These are phyloP conservation scores for Diaporthe caulivora DNA, from an alignment of 2,329 filamentous ascomycete species.

Conservation along the genomic window DNA sequence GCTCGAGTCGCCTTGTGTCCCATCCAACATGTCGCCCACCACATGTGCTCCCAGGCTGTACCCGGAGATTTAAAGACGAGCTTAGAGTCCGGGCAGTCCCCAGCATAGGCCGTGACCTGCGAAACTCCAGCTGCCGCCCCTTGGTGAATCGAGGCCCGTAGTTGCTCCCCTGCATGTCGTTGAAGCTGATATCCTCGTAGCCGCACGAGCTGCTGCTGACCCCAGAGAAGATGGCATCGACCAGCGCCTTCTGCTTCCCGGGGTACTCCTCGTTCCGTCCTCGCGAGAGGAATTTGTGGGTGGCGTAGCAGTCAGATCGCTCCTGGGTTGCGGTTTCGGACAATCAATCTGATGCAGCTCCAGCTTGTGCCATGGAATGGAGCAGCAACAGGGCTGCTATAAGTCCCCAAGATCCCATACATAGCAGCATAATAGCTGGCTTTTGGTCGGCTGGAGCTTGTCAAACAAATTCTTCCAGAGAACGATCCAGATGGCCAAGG, in stretches of 20 bases:
- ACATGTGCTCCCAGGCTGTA: slow-evolving; percentile 9
- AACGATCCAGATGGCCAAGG: background rate
- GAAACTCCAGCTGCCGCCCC: background rate
- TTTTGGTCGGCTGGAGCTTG: no score
- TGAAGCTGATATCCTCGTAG: slow-evolving; percentile 8
- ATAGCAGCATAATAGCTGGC: background rate
- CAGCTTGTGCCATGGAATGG: background rate
- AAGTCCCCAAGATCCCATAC: background rate
- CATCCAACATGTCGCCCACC: slow-evolving; percentile 22
- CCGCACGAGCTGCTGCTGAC: background rate
- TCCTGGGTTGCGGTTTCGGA: background rate
- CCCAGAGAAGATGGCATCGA: slow-evolving; percentile 11
- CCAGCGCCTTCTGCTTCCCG: background rate
- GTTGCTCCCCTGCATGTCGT: slow-evolving; percentile 11
- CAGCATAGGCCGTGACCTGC: slow-evolving; percentile 14
- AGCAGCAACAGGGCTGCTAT: background rate
- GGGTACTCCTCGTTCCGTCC: slow-evolving; percentile 24
- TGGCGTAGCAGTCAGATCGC: slow-evolving; percentile 1
- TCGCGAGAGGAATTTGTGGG: slow-evolving; percentile 18
- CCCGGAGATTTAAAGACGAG: slow-evolving; percentile 9
- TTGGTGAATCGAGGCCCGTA: slow-evolving; percentile 1
- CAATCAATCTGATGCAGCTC: no score
- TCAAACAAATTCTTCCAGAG: background rate
- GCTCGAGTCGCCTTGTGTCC: background rate
- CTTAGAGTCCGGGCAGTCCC: slow-evolving; percentile 1